A percentile compares a stretch with the other conserved stretches of the same genome.
Evolutionary conservation across 2,329 filamentous ascomycete species (phyloP).

Genomic region (Epichloe gansuensis): DNA sequence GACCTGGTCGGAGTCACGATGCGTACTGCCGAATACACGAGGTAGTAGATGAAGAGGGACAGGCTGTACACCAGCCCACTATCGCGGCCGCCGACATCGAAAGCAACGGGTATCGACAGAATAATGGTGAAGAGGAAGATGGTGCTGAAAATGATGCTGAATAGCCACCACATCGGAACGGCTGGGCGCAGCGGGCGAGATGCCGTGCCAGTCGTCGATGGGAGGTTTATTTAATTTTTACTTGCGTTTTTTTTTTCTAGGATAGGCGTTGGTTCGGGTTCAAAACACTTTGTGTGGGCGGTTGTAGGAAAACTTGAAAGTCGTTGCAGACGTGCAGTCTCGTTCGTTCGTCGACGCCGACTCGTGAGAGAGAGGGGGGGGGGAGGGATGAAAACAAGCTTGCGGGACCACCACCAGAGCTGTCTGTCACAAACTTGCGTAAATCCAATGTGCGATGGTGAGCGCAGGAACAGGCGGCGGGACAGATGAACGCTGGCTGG

Average conservation of each 20-base stretch:
- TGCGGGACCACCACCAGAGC: neutral
- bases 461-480: neutral
- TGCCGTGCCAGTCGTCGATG: slow-evolving; percentile 5
- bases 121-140: slow-evolving; percentile 85
- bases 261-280: neutral
- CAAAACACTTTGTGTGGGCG: neutral
- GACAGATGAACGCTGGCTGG: neutral
- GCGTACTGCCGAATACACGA: slow-evolving; percentile 70
- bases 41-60: slow-evolving; percentile 79
- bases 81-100: slow-evolving; percentile 92
- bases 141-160: slow-evolving; percentile 65
- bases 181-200: slow-evolving; percentile 16
- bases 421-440: neutral
- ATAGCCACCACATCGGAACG: slow-evolving; percentile 64
- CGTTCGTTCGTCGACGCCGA: neutral
- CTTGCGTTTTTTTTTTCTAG: neutral
- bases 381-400: neutral
- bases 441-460: neutral
- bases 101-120: slow-evolving; percentile 90
- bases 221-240: neutral
- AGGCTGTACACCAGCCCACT: slow-evolving; percentile 91
- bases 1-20: slow-evolving; percentile 70
- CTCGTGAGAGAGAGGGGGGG: no score
- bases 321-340: neutral
- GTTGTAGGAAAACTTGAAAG: neutral